Evolutionary conservation across 208 protist species (phyloP), one percentile per base, ranked within the genome.

Genomic region (Tritrichomonas foetus): DNA sequence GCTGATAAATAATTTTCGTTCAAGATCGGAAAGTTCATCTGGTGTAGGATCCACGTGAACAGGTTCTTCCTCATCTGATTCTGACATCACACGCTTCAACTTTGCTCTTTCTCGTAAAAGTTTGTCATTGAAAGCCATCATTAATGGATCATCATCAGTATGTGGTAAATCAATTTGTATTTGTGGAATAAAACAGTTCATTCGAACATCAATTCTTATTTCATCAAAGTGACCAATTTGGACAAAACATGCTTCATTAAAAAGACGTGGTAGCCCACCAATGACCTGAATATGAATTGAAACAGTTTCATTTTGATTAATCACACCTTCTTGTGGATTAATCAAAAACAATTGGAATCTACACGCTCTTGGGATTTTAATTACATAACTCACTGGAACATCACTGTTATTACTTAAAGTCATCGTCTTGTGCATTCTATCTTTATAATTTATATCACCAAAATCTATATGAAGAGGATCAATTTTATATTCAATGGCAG

Each of bases 111-210:
- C 11, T 16, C 16, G 5, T 5, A 5, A 22, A 5, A 22, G 53
- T 22, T 61, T 22, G 5, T 61, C 53, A 16, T 61, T 61, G 53
- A 61, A 61, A 16, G 53, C 53, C 27, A 39, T 57, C 27, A 89
- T 30, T 1, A 89, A 30, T 33, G 78, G 78, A 89, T 89, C 78
- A 20, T 44, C 22, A 57, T 53, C 47, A 61, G 25, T 20, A 47
- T 36, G 44, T 57, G 78, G 78, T 0, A 89, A 39, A n/a, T 13
- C 25, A 33, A 89, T 44, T n/a, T 89, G 25, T 22, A 44, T 44
- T 57, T 89, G 78, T 39, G 78, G 78, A 39, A 89, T 89, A n/a
- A 89, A 89, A 50, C 78, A 89, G 57, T 89, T 89, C 8, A 89
- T 22, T 41, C 20, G 0, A 39, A 89, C 44, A 57, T 89, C 47